Base-by-base conservation (phyloP, 257 asterid species). In the Ilex asprella region DNA sequence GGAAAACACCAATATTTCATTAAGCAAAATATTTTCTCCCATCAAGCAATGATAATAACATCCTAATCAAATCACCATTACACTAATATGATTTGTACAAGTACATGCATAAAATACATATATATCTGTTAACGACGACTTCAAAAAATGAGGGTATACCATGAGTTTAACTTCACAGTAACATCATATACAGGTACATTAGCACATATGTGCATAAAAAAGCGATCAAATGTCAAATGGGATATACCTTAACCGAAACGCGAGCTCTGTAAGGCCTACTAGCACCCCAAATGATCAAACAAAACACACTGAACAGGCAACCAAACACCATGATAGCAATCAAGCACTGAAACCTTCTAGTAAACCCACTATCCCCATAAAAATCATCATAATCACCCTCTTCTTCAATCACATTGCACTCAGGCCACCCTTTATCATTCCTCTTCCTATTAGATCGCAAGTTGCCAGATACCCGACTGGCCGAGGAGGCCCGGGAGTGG, bases 381-480 rank as follows among this genome's bases (percentile, higher is more conserved):
- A 47, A 46, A 57, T 75, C 70, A 55, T 74, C 82, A 29, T 35
- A 59, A 11, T 35, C 72, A 30, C 39, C 62, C 56, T 80, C 86
- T 76, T 89, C 91, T 16, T 49, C 59, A 60, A 82, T 82, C 29
- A 76, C 80, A 10, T 68, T 53, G 63, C 82, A 81, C 51, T 79
- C 75, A 56, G 62, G 78, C 82, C 77, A 70, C 30, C 64, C 67
- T 56, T 78, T 85, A 2, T n/a, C 30, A 68, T 81, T 61, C 55
- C 76, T 32, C 2, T 59, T 62, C 29, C 53, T 57, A 47, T 67
- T 61, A 2, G 50, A 11, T 2, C 70, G 64, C 59, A 80, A 64
- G 51, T 78, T 72, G 30, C 88, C 84, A 0, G 83, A 80, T 7
- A 81, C 39, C 30, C 87, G 81, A 66, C 91, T 86, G 59, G 84